Percentiles rank a stretch among this genome's conserved stretches.
These are phyloP conservation scores for Fraxinus greggii DNA, from an alignment of 305 asterid species.

Conservation along the genomic window DNA sequence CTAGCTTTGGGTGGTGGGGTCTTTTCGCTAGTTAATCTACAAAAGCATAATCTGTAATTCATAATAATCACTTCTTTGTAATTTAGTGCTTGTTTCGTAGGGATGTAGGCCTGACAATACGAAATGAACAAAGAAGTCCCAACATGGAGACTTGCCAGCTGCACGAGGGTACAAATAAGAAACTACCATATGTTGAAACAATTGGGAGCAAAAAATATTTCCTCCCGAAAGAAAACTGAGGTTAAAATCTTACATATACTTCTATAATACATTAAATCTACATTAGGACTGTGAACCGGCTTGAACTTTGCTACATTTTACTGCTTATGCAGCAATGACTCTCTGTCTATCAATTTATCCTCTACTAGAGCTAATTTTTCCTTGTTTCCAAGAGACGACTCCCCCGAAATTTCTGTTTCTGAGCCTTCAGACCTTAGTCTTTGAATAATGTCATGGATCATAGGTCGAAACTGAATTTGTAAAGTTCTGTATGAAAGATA, in stretches of 20 bases:
- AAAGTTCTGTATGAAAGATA: constrained; percentile 59
- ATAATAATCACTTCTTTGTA: neutral
- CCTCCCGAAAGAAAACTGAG: neutral
- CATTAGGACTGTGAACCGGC: constrained; percentile 7
- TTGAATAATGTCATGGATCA: constrained; percentile 76
- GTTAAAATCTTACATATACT: neutral
- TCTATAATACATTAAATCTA: constrained; percentile 28
- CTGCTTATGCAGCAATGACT: constrained; percentile 38
- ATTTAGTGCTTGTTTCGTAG: neutral
- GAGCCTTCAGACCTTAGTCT: constrained; percentile 29
- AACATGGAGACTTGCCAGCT: neutral
- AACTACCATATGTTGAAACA: neutral
- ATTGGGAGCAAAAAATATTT: neutral
- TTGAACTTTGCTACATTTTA: neutral
- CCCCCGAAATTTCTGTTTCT: constrained; percentile 32
- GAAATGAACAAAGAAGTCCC: neutral
- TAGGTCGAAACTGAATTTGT: constrained; percentile 67
- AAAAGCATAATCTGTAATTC: neutral
- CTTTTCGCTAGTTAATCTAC: neutral
- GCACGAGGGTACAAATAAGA: neutral
- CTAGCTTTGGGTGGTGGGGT: neutral
- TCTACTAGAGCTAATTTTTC: constrained; percentile 15
- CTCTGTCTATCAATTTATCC: constrained; percentile 35
- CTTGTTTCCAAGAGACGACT: constrained; percentile 6
- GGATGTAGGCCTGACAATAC: neutral